These are phyloP conservation scores for Violaceomyces palustris DNA, from an alignment of 1,284 basidiomycete species.

Conservation along the genomic window DNA sequence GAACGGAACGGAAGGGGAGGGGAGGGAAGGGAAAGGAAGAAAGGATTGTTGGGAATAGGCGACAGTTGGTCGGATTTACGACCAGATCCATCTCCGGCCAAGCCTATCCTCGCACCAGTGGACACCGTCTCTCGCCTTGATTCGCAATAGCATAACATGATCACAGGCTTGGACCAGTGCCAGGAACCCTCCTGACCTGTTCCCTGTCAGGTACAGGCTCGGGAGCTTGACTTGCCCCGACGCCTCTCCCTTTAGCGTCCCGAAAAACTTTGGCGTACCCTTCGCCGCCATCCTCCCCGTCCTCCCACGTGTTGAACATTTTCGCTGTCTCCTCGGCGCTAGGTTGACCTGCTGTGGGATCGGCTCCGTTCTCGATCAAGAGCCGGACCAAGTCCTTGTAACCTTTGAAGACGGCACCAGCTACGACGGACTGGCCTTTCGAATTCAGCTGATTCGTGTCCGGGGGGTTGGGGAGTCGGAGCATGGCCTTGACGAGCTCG, in stretches of 20 bases:
- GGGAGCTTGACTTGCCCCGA: conserved; percentile 19
- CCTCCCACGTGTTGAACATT: conserved; percentile 48
- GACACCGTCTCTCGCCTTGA: too few species aligned
- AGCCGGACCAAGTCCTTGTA: conserved; percentile 62
- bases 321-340: conserved; percentile 65
- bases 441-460: conserved; percentile 62
- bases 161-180: conserved; percentile 6
- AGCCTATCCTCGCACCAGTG: too few species aligned
- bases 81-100: too few species aligned
- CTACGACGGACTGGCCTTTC: conserved; percentile 70
- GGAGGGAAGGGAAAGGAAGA: too few species aligned
- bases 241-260: conserved; percentile 22
- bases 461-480: conserved; percentile 4
- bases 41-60: too few species aligned
- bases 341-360: conserved; percentile 66
- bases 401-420: conserved; percentile 76
- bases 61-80: too few species aligned
- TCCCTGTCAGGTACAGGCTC: conserved; percentile 33
- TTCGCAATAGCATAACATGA: too few species aligned
- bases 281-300: conserved; percentile 24
- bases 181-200: conserved; percentile 20
- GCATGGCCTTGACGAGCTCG: conserved; percentile 61
- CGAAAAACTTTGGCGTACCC: conserved; percentile 26
- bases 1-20: too few species aligned
- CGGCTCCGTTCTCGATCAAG: conserved; percentile 64